These are phyloP conservation scores for Symmetrospora coprosmae DNA, from an alignment of 768 basidiomycete species.

Conservation along the genomic window DNA sequence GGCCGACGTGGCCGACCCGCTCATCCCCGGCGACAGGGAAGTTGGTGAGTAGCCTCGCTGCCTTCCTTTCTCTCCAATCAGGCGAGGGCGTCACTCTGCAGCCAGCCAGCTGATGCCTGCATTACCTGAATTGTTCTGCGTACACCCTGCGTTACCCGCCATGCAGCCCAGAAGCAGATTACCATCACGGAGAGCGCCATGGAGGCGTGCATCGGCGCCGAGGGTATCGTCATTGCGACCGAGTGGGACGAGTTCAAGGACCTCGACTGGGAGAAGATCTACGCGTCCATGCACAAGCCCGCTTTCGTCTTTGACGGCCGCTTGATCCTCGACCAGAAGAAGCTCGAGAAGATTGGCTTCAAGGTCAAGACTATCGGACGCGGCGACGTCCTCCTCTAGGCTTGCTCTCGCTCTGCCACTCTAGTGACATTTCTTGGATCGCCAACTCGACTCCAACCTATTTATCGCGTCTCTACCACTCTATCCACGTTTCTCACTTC, in stretches of 20 bases:
- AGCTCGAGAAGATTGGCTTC: slow-evolving; percentile 77
- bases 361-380: slow-evolving; percentile 42
- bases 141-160: background rate
- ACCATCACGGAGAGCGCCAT: slow-evolving; percentile 60
- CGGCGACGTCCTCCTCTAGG: slow-evolving; percentile 11
- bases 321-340: slow-evolving; percentile 65
- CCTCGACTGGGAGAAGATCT: slow-evolving; percentile 78
- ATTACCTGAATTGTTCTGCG: slow-evolving; percentile 9
- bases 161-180: slow-evolving; percentile 78
- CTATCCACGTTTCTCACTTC: no score
- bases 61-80: no score
- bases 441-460: no score
- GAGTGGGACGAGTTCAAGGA: slow-evolving; percentile 79
- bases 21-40: slow-evolving; percentile 45
- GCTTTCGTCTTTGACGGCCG: slow-evolving; percentile 94
- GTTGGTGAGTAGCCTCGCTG: slow-evolving; percentile 57
- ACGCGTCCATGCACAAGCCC: slow-evolving; percentile 86
- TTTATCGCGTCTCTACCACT: no score
- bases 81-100: background rate
- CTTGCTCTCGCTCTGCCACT: no score
- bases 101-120: background rate
- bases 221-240: slow-evolving; percentile 88
- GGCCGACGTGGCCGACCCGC: slow-evolving; percentile 42
- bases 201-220: slow-evolving; percentile 74
- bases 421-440: no score